Evolutionary conservation across 768 basidiomycete genomes (phyloP).

Genomic region (Tulasnella sp.): DNA sequence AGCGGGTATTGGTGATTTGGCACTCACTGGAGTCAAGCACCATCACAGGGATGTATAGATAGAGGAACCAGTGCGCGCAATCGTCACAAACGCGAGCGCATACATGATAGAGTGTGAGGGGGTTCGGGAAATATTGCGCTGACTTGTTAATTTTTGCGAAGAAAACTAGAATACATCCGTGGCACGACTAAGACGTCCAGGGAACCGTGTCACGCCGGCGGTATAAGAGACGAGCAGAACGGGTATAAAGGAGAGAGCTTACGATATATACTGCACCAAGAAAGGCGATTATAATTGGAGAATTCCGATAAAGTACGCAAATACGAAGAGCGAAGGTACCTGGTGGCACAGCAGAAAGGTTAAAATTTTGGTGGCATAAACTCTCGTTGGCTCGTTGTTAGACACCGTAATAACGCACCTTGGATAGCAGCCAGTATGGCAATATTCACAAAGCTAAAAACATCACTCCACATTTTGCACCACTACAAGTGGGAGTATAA

Average conservation of each 20-base stretch:
- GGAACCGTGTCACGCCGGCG: background rate
- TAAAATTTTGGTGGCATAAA: background rate
- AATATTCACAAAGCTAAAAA: background rate
- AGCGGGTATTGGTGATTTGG: background rate
- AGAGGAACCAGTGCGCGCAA: background rate
- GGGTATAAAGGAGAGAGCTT: background rate
- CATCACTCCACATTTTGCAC: background rate
- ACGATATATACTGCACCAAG: background rate
- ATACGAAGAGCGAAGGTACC: background rate
- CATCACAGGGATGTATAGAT: background rate
- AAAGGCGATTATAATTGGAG: background rate
- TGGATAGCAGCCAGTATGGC: background rate
- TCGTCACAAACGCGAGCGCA: background rate
- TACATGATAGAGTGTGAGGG: background rate
- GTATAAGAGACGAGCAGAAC: background rate
- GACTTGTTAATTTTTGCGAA: background rate
- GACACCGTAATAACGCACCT: background rate
- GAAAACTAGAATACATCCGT: background rate
- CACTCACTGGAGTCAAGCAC: background rate
- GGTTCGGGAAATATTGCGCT: background rate
- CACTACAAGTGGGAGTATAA: background rate
- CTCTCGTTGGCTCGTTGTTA: background rate
- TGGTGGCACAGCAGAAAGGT: background rate
- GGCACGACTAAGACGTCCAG: background rate
- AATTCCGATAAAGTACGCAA: background rate